Conservation (phyloP, 176 grass and related monocot genomes). For the Raddia guianensis region DNA sequence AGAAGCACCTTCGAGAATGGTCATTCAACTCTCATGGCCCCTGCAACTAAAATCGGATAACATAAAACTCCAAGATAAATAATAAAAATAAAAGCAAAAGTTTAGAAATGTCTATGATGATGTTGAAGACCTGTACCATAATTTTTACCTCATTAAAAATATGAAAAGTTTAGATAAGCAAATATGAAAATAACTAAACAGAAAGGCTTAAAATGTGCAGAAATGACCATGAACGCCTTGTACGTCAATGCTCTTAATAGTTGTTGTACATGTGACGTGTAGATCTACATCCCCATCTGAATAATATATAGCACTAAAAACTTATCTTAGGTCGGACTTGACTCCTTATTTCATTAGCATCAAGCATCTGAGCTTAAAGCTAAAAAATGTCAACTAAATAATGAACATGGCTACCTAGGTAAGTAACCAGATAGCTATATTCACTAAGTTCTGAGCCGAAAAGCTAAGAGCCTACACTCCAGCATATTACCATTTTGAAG, state of each 20-base stretch:
- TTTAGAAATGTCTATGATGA: neutral
- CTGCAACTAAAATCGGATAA: constrained; percentile 22
- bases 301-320: neutral
- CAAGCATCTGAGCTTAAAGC: neutral
- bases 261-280: neutral
- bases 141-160: no score
- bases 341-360: constrained; percentile 5
- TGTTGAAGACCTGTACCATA: neutral
- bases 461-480: constrained; percentile 14
- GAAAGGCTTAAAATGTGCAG: neutral
- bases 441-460: constrained; percentile 26
- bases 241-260: neutral
- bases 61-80: neutral
- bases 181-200: neutral
- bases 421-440: neutral
- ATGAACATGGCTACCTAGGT: neutral
- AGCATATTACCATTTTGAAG: constrained; percentile 10
- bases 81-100: neutral
- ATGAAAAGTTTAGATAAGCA: no score
- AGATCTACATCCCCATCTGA: constrained; percentile 2
- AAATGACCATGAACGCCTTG: no score
- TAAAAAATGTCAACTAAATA: neutral
- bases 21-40: neutral
- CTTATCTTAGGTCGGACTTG: neutral
- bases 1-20: neutral